phyloP scores from a whole-genome alignment of 192 early-diverging fungal genomes.

The Ambispora gerdemannii region DNA sequence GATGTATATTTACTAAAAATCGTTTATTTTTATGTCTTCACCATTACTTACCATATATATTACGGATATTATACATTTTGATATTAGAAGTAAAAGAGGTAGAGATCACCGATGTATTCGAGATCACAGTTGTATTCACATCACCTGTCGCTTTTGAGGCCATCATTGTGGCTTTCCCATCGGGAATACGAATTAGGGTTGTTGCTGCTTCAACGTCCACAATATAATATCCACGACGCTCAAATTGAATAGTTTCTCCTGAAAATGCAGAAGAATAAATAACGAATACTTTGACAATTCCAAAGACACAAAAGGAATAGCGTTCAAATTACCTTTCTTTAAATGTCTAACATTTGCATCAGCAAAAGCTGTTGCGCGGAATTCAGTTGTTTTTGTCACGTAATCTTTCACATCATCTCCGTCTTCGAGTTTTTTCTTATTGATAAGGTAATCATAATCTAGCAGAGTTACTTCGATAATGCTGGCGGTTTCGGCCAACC shows the following conservation, averaged over 20 bases:
- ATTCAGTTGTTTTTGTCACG: slow-evolving; percentile 83
- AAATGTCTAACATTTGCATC: slow-evolving; percentile 67
- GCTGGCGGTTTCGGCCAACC: slow-evolving; percentile 71
- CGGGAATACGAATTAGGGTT: slow-evolving; percentile 85
- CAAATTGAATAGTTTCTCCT: slow-evolving; percentile 92
- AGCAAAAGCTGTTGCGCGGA: slow-evolving; percentile 60
- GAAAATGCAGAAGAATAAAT: slow-evolving; percentile 37
- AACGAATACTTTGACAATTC: slow-evolving; percentile 5
- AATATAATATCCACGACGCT: slow-evolving; percentile 95
- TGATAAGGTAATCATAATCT: slow-evolving; percentile 98
- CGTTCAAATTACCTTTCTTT: slow-evolving; percentile 38
- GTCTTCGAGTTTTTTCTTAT: slow-evolving; percentile 96
- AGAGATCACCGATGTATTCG: not conserved
- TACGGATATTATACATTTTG: not conserved
- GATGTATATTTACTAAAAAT: not conserved
- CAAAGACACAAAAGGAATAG: not conserved
- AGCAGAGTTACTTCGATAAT: slow-evolving; percentile 66
- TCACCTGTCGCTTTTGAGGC: slow-evolving; percentile 67
- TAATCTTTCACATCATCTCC: slow-evolving; percentile 80
- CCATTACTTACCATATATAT: not conserved
- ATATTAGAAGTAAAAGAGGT: not conserved
- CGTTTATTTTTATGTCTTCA: not conserved
- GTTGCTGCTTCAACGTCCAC: slow-evolving; percentile 62
- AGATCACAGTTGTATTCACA: too few relatives aligned
- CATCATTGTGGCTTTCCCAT: slow-evolving; percentile 77